Base-by-base conservation (phyloP, 2,329 filamentous ascomycete genomes). In the Aaosphaeria pasadenensis region DNA sequence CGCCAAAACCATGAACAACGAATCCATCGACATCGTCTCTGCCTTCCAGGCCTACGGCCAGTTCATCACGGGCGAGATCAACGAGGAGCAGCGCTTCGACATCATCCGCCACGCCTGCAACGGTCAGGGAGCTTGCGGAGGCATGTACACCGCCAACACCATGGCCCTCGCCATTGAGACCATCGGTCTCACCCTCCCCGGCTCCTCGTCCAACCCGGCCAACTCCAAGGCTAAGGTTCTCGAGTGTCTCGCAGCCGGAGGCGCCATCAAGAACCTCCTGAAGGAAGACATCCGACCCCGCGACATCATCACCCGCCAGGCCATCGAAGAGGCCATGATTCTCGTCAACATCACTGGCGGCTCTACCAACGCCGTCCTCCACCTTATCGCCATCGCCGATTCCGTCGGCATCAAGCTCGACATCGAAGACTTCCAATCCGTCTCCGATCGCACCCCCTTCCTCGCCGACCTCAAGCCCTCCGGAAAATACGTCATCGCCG, bases 11-110 rank as follows among this genome's bases (percentile, higher is more conserved):
- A 88, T 91, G 59, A 79, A 87, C 56, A 85, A 87, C 65, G 81
- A 83, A 46, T 77, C 86, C 49, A 89, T 96, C 59, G 92, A 99
- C 70, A 95, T 99, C 45, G 88, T 99, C 51, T 96, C 91, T 43
- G 94, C 94, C 39, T 99, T 99, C 83, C 94, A 99, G 76, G 88
- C 92, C 5, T 97, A 97, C 67, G 94, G 94, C 29, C 89, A 96
- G 70, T 97, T 91, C 75, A 86, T 99, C 60, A 83, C 88, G 9
- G 92, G 92, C 39, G 84, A 96, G 64, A 96, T 97, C 72, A 87
- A 80, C 56, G 94, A 99, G 74, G 86, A 94, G 64, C 80, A 92
- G 74, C 86, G 94, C 45, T 95, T 91, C 71, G 94, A 97, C 72
- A 92, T 97, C 64, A 96, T 96, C 70, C 84, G 91, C 53, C 79